These are phyloP conservation scores for Dimargaris xerosporica DNA, from an alignment of 192 early-diverging fungal genomes.

Conservation along the genomic window DNA sequence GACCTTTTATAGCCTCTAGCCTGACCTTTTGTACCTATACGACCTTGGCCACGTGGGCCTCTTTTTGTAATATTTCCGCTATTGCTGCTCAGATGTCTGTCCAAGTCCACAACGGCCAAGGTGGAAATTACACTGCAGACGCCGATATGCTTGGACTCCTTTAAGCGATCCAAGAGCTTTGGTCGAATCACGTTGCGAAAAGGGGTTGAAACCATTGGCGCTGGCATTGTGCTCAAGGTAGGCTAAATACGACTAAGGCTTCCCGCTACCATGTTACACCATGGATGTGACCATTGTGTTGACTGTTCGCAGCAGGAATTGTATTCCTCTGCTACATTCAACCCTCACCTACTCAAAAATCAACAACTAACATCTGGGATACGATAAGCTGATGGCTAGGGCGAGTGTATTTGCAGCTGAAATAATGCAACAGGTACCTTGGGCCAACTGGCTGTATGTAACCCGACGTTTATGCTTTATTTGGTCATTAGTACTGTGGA, in stretches of 20 bases:
- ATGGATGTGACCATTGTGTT: too few species aligned
- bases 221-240: conserved; percentile 49
- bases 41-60: background rate
- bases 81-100: conserved; percentile 20
- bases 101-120: conserved; percentile 50
- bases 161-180: conserved; percentile 71
- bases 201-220: conserved; percentile 74
- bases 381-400: too few species aligned
- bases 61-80: background rate
- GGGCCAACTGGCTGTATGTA: too few species aligned
- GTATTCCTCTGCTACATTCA: background rate
- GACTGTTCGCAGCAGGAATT: background rate
- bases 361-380: too few species aligned
- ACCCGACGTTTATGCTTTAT: too few species aligned
- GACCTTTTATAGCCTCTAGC: background rate
- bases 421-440: too few species aligned
- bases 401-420: too few species aligned
- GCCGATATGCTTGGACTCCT: conserved; percentile 72
- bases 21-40: background rate
- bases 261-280: too few species aligned
- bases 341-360: background rate
- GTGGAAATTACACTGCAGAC: conserved; percentile 64
- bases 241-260: too few species aligned
- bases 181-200: conserved; percentile 78
- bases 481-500: too few species aligned